Evolutionary conservation across 2,329 filamentous ascomycete genomes (phyloP).

Genomic region (Botrytis porri): DNA sequence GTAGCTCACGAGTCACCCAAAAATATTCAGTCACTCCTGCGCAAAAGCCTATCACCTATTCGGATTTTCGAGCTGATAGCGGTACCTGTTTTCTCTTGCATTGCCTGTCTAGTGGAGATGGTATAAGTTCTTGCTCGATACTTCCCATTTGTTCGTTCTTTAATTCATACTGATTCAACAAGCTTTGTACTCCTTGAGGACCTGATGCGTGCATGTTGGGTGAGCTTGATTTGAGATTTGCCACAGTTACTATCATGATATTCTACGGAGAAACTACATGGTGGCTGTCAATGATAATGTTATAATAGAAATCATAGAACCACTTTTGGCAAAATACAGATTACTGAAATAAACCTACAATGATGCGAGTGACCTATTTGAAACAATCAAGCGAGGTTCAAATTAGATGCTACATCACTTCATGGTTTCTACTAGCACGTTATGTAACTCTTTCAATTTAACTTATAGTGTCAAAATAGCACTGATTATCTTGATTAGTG

Average conservation of each 20-base stretch:
- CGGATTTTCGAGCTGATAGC: too few relatives aligned
- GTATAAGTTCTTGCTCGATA: accelerated
- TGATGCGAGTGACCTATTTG: too few relatives aligned
- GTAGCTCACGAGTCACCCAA: too few relatives aligned
- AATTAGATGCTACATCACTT: background rate
- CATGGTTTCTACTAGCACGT: background rate
- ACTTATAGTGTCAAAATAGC: background rate
- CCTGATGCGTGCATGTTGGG: background rate
- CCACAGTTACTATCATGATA: too few relatives aligned
- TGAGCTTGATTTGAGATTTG: too few relatives aligned
- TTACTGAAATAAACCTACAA: background rate
- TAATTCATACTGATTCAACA: too few relatives aligned
- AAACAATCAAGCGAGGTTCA: background rate
- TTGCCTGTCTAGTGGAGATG: too few relatives aligned
- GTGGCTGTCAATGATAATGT: background rate
- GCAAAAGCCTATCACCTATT: background rate
- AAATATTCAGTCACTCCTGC: background rate
- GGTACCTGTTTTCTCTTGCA: too few relatives aligned
- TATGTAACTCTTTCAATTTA: too few relatives aligned
- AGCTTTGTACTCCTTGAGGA: too few relatives aligned
- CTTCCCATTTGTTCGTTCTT: too few relatives aligned
- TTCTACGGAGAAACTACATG: too few relatives aligned
- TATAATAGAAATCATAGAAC: background rate
- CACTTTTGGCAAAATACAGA: background rate
- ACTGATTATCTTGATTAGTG: background rate